A percentile compares a stretch with the other conserved stretches of the same genome.
Evolutionary conservation across 2,329 filamentous ascomycete species (phyloP).

Genomic region (Paecilomyces dactylethromorphus): DNA sequence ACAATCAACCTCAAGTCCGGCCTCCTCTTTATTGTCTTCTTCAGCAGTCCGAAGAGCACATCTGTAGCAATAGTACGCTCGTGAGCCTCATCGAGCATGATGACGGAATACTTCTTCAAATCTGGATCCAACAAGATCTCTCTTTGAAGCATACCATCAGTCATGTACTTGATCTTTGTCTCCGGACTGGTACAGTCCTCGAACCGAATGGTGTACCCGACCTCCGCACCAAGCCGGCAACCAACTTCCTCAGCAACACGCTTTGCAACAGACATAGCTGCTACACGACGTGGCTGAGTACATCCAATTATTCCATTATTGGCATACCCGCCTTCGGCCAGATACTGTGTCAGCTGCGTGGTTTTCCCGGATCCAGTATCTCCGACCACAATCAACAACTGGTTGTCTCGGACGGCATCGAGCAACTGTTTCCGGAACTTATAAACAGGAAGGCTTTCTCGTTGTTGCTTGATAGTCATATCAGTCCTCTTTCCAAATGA

Average conservation of each 20-base stretch:
- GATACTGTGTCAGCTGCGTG: conserved; percentile 89
- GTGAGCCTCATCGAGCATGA: conserved; percentile 98
- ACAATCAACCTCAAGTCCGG: conserved; percentile 92
- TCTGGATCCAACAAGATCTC: conserved; percentile 91
- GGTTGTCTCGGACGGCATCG: conserved; percentile 78
- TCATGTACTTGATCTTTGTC: conserved; percentile 99
- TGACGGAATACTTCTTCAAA: conserved; percentile 82
- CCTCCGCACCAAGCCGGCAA: conserved; percentile 81
- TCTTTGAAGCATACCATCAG: conserved; percentile 93
- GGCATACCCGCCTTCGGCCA: conserved; percentile 86
- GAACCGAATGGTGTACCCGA: conserved; percentile 96
- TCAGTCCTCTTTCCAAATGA: conserved; percentile 79
- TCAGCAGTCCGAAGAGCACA: conserved; percentile 86
- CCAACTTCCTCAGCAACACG: conserved; percentile 95
- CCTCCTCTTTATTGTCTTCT: conserved; percentile 81
- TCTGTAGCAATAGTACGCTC: conserved; percentile 95
- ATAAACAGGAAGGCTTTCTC: conserved; percentile 82
- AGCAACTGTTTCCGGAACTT: conserved; percentile 83
- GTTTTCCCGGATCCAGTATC: conserved; percentile 98
- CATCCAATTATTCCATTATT: conserved; percentile 88
- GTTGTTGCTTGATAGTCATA: conserved; percentile 90
- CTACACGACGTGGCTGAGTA: conserved; percentile 93
- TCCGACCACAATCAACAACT: conserved; percentile 90
- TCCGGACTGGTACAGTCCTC: conserved; percentile 84
- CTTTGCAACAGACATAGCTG: conserved; percentile 95